Conservation (phyloP, 2,329 filamentous ascomycete species). For the Cryphonectria carpinicola region DNA sequence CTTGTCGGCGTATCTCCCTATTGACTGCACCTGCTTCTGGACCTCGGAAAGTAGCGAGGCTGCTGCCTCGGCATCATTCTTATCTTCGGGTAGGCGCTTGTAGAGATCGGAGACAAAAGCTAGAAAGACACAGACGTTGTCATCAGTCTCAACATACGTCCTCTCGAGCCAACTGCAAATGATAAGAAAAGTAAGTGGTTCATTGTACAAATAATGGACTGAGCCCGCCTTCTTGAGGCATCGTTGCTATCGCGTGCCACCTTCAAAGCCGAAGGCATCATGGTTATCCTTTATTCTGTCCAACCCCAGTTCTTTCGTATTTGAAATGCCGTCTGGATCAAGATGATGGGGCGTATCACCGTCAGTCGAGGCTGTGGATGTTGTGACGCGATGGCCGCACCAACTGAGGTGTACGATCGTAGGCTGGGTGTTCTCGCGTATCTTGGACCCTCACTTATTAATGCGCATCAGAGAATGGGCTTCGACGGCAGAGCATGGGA, state of each 20-base stretch:
- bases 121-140: conserved; percentile 1
- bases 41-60: conserved; percentile 46
- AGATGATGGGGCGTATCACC: neutral
- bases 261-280: conserved; percentile 17
- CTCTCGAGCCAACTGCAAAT: neutral
- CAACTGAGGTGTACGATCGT: neutral
- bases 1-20: conserved; percentile 40
- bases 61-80: conserved; percentile 33
- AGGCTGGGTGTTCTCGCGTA: conserved; percentile 2
- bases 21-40: conserved; percentile 42
- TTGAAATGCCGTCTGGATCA: neutral
- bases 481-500: neutral
- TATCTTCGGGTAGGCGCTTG: conserved; percentile 35
- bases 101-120: conserved; percentile 33
- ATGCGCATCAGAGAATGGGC: neutral
- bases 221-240: conserved; percentile 14
- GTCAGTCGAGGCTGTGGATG: conserved; percentile 4
- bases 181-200: too few relatives aligned
- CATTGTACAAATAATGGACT: conserved; percentile 22
- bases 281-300: neutral
- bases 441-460: neutral
- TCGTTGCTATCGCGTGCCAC: conserved; percentile 11
- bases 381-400: neutral
- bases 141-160: conserved; percentile 9
- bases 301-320: neutral